phyloP scores from a whole-genome alignment of 2,329 filamentous ascomycete genomes.

The Trichoderma endophyticum region DNA sequence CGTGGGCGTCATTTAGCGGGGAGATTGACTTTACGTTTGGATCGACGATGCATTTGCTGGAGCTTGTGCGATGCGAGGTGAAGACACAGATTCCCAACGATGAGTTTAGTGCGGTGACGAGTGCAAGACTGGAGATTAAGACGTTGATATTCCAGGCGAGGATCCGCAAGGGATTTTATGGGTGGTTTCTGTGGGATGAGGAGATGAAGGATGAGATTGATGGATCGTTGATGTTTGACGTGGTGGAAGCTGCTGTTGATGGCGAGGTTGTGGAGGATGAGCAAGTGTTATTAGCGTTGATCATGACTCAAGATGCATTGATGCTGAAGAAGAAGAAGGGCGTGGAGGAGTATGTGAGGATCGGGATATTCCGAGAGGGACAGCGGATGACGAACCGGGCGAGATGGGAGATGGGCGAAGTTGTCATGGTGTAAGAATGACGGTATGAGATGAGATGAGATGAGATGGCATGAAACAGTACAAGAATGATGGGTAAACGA shows the following conservation, averaged over 20 bases:
- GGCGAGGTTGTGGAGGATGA: not conserved
- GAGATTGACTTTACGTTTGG: slow-evolving; percentile 10
- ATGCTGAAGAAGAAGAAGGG: not conserved
- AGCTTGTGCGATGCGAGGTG: not conserved
- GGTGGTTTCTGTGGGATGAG: slow-evolving; percentile 9
- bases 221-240: not conserved
- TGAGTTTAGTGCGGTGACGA: not conserved
- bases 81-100: not conserved
- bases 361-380: not conserved
- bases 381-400: not conserved
- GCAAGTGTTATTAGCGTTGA: not conserved
- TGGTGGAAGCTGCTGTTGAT: not conserved
- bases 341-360: not conserved
- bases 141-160: not conserved
- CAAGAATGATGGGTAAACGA: not conserved
- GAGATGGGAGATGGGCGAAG: not conserved
- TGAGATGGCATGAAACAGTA: not conserved
- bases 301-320: slow-evolving; percentile 1
- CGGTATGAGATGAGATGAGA: not conserved
- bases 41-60: not conserved
- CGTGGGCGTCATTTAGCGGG: not conserved
- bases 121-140: not conserved
- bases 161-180: not conserved
- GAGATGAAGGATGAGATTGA: not conserved
- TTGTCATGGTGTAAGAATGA: not conserved